Percentiles rank a stretch among this genome's conserved stretches.
Conservation (phyloP, 2,329 filamentous ascomycete genomes). For the Calonectria montana region DNA sequence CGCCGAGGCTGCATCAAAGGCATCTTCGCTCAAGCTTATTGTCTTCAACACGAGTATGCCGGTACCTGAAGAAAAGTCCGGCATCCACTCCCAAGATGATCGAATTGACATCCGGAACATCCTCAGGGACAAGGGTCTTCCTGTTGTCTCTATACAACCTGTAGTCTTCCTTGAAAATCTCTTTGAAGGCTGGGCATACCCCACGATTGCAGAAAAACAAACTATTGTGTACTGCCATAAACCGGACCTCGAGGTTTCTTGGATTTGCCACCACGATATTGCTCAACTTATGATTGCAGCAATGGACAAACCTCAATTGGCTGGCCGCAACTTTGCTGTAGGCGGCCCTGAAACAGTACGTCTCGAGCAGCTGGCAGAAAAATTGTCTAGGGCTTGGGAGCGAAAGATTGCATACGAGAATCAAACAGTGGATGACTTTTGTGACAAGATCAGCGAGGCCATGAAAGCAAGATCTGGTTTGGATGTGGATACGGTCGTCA, state of each 20-base stretch:
- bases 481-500: conserved; percentile 48
- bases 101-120: neutral
- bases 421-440: neutral
- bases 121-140: neutral
- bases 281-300: conserved; percentile 52
- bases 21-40: neutral
- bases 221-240: conserved; percentile 54
- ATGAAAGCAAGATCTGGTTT: conserved; percentile 39
- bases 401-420: neutral
- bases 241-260: conserved; percentile 48
- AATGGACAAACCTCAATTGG: conserved; percentile 46
- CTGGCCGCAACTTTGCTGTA: conserved; percentile 45
- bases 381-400: neutral
- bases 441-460: neutral
- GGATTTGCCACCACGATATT: conserved; percentile 54
- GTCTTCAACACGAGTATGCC: conserved; percentile 1
- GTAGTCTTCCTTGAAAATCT: neutral
- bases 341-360: neutral
- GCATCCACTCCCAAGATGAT: neutral
- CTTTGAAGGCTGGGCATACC: neutral
- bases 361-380: neutral
- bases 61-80: neutral
- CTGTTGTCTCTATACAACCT: neutral
- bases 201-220: conserved; percentile 25
- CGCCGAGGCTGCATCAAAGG: neutral